Base-by-base conservation (phyloP, 2,329 filamentous ascomycete species). In the Torrubiella hemipterigena region DNA sequence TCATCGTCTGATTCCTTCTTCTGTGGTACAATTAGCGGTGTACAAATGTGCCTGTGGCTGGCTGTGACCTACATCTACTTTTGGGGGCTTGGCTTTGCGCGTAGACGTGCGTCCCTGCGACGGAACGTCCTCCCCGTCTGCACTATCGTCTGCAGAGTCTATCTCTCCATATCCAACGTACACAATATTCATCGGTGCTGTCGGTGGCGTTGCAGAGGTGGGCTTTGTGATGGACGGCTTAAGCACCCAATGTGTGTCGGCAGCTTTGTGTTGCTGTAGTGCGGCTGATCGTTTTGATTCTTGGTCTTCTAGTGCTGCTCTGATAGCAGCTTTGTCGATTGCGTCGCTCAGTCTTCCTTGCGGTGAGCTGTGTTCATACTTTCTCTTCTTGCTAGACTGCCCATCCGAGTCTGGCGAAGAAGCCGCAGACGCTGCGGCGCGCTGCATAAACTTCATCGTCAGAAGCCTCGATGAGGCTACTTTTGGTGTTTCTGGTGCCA, bases 391-490 rank as follows among this genome's bases (percentile, higher is more conserved):
- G 11, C 69, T 58, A 36, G 54, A 66, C 47, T 51, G 70, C 13
- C 67, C 61, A 14, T 70, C 65, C 30, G 58, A 56, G 45, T 62
- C 49, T 40, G 69, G 52, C 37, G 60, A 61, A 13, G 61, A 51
- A 30, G 55, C 48, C 37, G 47, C 57, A 16, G 77, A 71, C 30
- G 78, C 75, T 30, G 77, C 80, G 39, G 82, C 81, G 47, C 87
- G 74, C 64, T 93, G 87, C 87, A 95, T 95, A 52, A 95, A 95
- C 63, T 93, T 93, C 86, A 94, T 95, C 22, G 82, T 87, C 49
- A 93, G 67, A 29, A 95, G 77, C 43, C 86, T 77, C 36, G 81
- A 87, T 40, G 87, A 94, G 76, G 93, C 86, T 27, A 67, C 68
- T 55, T 71, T 71, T 28, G 73, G 63, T 37, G 64, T 75, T 49